These are phyloP conservation scores for Neltuma alba DNA, from an alignment of 306 rosid genomes.

Conservation along the genomic window DNA sequence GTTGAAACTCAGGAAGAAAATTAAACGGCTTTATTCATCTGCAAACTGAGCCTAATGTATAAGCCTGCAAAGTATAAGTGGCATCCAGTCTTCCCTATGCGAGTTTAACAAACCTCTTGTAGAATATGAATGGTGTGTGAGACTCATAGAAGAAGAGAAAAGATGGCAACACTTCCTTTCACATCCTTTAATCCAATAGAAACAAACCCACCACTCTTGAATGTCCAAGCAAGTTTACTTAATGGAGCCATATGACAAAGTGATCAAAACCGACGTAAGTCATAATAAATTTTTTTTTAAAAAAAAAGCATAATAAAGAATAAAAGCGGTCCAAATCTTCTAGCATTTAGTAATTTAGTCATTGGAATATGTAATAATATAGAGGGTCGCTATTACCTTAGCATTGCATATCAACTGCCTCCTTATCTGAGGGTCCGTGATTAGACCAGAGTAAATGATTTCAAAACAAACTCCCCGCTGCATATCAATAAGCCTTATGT, in stretches of 20 bases:
- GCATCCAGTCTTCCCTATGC: constrained; percentile 5
- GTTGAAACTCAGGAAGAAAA: not conserved
- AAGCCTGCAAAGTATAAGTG: not conserved
- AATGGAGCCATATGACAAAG: not conserved
- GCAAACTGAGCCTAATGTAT: not conserved
- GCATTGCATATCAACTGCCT: constrained; percentile 72
- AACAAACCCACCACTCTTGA: not conserved
- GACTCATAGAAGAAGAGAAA: not conserved
- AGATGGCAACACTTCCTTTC: not conserved
- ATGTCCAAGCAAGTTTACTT: not conserved
- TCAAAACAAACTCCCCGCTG: constrained; percentile 91
- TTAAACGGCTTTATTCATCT: not conserved
- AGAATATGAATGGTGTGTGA: not conserved
- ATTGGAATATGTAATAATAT: not conserved
- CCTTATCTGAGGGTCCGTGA: constrained; percentile 58
- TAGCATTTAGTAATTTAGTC: not conserved
- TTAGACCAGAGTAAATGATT: constrained; percentile 59
- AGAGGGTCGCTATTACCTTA: constrained; percentile 55
- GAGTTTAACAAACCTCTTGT: constrained; percentile 5
- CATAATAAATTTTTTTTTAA: too few species aligned
- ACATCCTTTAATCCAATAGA: not conserved
- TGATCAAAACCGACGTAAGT: not conserved
- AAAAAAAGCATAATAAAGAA: not conserved
- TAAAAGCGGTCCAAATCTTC: not conserved
- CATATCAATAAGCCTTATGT: constrained; percentile 13